Percentiles rank a stretch among this genome's conserved stretches.
Evolutionary conservation across 2,329 filamentous ascomycete genomes (phyloP).

Genomic region (Hymenoscyphus albidus): DNA sequence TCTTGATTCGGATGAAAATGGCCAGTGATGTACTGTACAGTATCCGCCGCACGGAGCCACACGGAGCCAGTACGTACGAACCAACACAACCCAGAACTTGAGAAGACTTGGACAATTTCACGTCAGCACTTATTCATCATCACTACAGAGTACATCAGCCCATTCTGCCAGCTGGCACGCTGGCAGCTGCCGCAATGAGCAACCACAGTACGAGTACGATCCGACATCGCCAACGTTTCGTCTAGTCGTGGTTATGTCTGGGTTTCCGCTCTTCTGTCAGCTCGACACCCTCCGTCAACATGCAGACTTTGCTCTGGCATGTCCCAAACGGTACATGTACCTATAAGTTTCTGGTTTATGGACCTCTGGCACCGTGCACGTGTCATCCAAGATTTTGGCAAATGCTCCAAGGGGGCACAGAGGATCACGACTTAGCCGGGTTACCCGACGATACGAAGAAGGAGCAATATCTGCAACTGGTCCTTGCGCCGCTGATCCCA

Average conservation of each 20-base stretch:
- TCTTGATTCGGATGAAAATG: no score
- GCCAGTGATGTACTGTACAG: no score
- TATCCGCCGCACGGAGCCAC: no score
- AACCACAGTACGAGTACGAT: neutral
- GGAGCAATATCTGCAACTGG: neutral
- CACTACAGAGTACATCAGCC: neutral
- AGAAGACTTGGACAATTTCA: neutral
- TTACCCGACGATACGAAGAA: no score
- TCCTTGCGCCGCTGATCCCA: neutral
- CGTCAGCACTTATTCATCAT: conserved; percentile 1
- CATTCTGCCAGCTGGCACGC: neutral
- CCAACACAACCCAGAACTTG: neutral
- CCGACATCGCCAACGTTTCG: neutral
- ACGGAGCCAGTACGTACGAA: no score
- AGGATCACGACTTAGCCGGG: no score
- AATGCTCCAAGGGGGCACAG: neutral
- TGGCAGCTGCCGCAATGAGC: neutral
- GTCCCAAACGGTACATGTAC: neutral
- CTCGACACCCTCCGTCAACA: neutral
- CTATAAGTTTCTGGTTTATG: neutral
- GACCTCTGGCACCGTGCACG: neutral
- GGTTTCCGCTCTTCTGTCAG: neutral
- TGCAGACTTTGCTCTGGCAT: neutral
- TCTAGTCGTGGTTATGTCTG: neutral
- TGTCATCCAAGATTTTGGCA: neutral